Conservation (phyloP, 129 eudicot species). For the Solidago caesia region DNA sequence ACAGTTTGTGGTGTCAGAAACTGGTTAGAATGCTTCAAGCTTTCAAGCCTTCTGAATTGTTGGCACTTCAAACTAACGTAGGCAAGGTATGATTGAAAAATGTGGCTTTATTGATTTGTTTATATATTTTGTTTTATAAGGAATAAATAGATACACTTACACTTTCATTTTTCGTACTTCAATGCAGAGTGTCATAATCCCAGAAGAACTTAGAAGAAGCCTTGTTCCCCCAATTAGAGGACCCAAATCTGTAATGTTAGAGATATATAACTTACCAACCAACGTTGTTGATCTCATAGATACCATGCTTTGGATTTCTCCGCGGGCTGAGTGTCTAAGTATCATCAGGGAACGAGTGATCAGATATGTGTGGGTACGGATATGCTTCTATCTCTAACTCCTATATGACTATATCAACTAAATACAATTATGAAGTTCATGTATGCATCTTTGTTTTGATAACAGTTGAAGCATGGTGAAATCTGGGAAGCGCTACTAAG, state of each 20-base stretch:
- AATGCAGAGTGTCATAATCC: neutral
- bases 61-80: neutral
- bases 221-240: neutral
- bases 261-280: neutral
- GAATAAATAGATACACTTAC: neutral
- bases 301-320: neutral
- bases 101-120: neutral
- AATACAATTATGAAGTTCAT: too few species aligned
- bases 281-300: neutral
- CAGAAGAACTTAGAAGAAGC: too few species aligned
- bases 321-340: neutral
- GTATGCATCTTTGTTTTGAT: too few species aligned
- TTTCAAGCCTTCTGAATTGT: neutral
- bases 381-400: too few species aligned
- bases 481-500: too few species aligned
- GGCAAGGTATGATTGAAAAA: neutral
- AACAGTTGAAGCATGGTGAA: too few species aligned
- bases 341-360: too few species aligned
- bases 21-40: neutral
- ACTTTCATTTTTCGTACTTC: neutral
- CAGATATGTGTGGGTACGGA: too few species aligned
- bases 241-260: neutral
- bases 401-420: too few species aligned
- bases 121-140: neutral
- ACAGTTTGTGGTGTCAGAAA: neutral